Conservation (phyloP, 2,329 filamentous ascomycete genomes). For the Dichotomopilus funicola region DNA sequence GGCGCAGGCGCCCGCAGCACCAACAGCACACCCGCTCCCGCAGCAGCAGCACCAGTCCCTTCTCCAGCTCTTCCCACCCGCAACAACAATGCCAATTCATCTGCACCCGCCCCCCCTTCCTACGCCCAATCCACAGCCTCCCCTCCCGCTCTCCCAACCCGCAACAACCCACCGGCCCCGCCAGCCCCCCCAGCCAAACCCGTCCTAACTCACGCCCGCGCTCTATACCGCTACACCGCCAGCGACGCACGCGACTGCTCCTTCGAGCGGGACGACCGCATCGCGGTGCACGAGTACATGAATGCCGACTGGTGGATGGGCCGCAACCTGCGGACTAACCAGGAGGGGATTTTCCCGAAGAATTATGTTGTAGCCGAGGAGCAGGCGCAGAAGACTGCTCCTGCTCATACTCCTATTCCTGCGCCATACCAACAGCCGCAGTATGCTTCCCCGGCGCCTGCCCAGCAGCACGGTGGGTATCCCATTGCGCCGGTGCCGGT, state of each 20-base stretch:
- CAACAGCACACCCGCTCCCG: constrained; percentile 27
- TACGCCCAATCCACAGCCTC: constrained; percentile 42
- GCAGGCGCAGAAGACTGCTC: constrained; percentile 22
- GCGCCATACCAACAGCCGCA: constrained; percentile 19
- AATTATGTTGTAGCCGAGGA: constrained; percentile 71
- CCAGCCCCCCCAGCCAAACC: constrained; percentile 42
- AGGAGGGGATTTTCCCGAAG: constrained; percentile 91
- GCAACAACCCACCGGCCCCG: constrained; percentile 34
- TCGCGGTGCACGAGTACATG: constrained; percentile 85
- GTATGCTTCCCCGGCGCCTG: constrained; percentile 13
- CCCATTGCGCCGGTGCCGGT: constrained; percentile 16
- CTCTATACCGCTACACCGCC: constrained; percentile 76
- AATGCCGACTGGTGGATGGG: constrained; percentile 98
- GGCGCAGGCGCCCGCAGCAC: constrained; percentile 27
- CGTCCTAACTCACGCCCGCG: constrained; percentile 66
- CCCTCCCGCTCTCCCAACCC: constrained; percentile 26
- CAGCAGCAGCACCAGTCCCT: constrained; percentile 16
- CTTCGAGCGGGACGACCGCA: constrained; percentile 71
- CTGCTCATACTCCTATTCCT: neutral
- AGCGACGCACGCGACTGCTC: constrained; percentile 74
- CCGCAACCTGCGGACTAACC: constrained; percentile 71
- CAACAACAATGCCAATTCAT: constrained; percentile 28
- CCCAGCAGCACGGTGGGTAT: constrained; percentile 17
- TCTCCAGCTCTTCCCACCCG: constrained; percentile 26
- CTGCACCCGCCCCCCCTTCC: constrained; percentile 33